Conservation (phyloP, 306 rosid genomes). For the Canavalia gladiata region DNA sequence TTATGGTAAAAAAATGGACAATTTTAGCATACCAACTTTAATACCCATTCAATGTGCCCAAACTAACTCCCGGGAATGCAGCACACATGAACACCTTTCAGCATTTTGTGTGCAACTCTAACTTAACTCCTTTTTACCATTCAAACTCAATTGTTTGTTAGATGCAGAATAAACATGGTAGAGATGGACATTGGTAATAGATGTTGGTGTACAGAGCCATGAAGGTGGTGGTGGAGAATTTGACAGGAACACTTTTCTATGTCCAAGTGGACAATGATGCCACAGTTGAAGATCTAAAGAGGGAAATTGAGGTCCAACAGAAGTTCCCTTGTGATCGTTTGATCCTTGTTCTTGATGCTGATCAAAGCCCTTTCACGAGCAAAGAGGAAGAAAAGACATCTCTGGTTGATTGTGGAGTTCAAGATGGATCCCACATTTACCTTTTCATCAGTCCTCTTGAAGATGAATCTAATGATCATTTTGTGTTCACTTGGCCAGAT, state of each 20-base stretch:
- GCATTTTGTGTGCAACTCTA: slow-evolving; percentile 35
- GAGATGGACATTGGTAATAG: not conserved
- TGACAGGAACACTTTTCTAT: slow-evolving; percentile 61
- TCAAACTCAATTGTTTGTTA: slow-evolving; percentile 16
- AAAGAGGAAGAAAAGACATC: slow-evolving; percentile 50
- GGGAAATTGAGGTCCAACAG: slow-evolving; percentile 60
- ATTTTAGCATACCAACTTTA: slow-evolving; percentile 22
- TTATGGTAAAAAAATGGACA: not conserved
- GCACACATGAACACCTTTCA: slow-evolving; percentile 54
- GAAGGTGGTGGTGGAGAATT: slow-evolving; percentile 61
- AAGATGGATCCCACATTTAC: slow-evolving; percentile 66
- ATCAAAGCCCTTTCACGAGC: slow-evolving; percentile 38
- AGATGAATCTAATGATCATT: slow-evolving; percentile 44
- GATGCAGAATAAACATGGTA: not conserved
- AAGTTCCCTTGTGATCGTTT: slow-evolving; percentile 67
- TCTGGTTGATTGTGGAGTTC: slow-evolving; percentile 67
- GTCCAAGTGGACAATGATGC: slow-evolving; percentile 57
- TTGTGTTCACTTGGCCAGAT: slow-evolving; percentile 44
- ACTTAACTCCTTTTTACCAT: not conserved
- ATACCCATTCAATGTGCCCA: slow-evolving; percentile 34
- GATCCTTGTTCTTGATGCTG: slow-evolving; percentile 53
- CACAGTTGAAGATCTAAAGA: slow-evolving; percentile 58
- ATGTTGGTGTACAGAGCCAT: slow-evolving; percentile 18
- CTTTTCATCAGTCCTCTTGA: slow-evolving; percentile 64
- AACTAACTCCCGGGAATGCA: slow-evolving; percentile 62